A percentile compares a stretch with the other conserved stretches of the same genome.
These are phyloP conservation scores for Hygrocybe punicea DNA, from an alignment of 768 basidiomycete species.

Conservation along the genomic window DNA sequence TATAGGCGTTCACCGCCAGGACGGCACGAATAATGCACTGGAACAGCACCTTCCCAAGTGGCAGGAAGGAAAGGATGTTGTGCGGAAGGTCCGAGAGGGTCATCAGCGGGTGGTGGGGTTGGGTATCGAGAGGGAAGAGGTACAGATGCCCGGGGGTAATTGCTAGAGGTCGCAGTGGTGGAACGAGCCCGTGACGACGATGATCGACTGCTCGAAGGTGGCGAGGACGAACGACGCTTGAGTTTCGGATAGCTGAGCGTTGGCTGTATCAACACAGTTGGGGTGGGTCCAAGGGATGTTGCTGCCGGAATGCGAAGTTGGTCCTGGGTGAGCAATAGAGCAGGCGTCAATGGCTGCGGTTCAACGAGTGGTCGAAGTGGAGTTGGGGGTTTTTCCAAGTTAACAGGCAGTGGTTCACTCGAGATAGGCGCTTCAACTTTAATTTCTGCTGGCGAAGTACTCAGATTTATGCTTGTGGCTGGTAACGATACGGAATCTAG, in stretches of 20 bases:
- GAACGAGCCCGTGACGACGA: slow-evolving; percentile 14
- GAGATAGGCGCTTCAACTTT: too few species aligned
- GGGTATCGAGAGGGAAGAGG: slow-evolving; percentile 29
- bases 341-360: too few species aligned
- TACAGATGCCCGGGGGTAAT: slow-evolving; percentile 16
- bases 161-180: slow-evolving; percentile 11
- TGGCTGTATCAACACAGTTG: neutral
- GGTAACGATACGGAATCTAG: neutral
- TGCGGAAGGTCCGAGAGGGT: slow-evolving; percentile 52
- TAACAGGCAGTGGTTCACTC: too few species aligned
- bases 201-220: neutral
- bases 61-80: slow-evolving; percentile 51
- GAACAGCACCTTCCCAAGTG: slow-evolving; percentile 44
- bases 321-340: too few species aligned
- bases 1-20: slow-evolving; percentile 62
- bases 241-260: neutral
- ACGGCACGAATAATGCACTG: slow-evolving; percentile 57
- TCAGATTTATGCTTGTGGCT: too few species aligned
- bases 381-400: too few species aligned
- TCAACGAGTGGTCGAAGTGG: too few species aligned
- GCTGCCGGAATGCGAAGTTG: neutral
- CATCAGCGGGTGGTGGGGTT: slow-evolving; percentile 40
- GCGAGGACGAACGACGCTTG: neutral
- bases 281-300: neutral
- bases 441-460: too few species aligned